phyloP scores from a whole-genome alignment of 2,329 filamentous ascomycete genomes.

The Phoma herbarum region DNA sequence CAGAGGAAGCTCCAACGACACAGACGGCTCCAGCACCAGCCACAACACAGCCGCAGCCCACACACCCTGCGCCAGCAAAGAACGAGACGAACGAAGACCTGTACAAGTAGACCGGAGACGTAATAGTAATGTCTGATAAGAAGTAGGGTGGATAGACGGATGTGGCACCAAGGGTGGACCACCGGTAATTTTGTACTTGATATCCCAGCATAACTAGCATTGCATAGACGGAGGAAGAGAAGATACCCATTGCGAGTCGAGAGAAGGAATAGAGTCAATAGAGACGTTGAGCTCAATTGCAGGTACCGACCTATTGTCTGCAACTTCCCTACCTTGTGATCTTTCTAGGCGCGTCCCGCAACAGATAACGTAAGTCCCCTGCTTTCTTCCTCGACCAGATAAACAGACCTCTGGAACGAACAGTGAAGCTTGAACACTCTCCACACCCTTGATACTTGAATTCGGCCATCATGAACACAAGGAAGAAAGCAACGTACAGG shows the following conservation, averaged over 20 bases:
- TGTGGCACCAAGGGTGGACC: background rate
- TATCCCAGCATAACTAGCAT: background rate
- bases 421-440: too few species aligned
- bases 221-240: conserved; percentile 4
- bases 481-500: too few species aligned
- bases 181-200: background rate
- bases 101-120: conserved; percentile 25
- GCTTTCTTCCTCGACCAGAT: too few species aligned
- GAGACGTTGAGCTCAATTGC: background rate
- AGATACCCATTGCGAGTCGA: conserved; percentile 15
- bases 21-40: conserved; percentile 2
- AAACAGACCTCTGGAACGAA: too few species aligned
- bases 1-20: background rate
- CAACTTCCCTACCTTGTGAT: background rate
- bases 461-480: too few species aligned
- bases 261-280: background rate
- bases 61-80: conserved; percentile 17
- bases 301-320: too few species aligned
- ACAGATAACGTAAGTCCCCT: too few species aligned
- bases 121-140: background rate
- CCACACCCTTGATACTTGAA: too few species aligned
- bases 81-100: conserved; percentile 30
- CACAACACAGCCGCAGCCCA: conserved; percentile 6
- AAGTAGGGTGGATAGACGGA: background rate
- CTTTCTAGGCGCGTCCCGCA: too few species aligned